Percentiles rank a stretch among this genome's conserved stretches.
These are phyloP conservation scores for Cystofilobasidium macerans DNA, from an alignment of 768 basidiomycete genomes.

Conservation along the genomic window DNA sequence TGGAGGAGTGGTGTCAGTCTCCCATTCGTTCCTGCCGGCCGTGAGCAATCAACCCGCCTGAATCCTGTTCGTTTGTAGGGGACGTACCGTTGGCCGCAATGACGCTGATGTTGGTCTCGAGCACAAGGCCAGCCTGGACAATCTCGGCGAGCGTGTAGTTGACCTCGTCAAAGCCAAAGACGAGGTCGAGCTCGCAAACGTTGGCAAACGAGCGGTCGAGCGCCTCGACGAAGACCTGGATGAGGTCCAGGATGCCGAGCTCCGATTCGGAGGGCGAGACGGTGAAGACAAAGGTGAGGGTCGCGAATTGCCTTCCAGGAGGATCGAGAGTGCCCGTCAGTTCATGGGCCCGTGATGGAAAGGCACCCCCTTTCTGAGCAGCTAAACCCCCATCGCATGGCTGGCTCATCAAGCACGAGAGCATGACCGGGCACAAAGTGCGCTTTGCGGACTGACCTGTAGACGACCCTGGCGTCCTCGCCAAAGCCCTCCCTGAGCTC, in stretches of 20 bases:
- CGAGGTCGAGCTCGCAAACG: constrained; percentile 93
- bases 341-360: too few relatives aligned
- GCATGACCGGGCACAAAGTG: too few relatives aligned
- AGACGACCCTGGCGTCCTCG: constrained; percentile 25
- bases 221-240: constrained; percentile 97
- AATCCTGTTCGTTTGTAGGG: too few relatives aligned
- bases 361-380: too few relatives aligned
- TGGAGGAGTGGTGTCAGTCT: not conserved
- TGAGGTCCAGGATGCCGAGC: constrained; percentile 86
- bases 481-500: constrained; percentile 27
- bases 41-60: too few relatives aligned
- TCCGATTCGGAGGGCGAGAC: constrained; percentile 95
- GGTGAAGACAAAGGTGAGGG: constrained; percentile 48
- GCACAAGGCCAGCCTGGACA: constrained; percentile 88
- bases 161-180: constrained; percentile 98
- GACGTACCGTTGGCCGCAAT: constrained; percentile 25
- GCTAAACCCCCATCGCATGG: too few relatives aligned
- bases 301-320: constrained; percentile 28
- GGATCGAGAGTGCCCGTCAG: too few relatives aligned
- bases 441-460: constrained; percentile 23
- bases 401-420: too few relatives aligned
- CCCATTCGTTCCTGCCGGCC: too few relatives aligned
- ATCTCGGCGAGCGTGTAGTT: constrained; percentile 88
- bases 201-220: constrained; percentile 94
- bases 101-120: constrained; percentile 54